Evolutionary conservation across 345 rosid genomes (phyloP).

Genomic region (Diplotaxis tenuifolia): DNA sequence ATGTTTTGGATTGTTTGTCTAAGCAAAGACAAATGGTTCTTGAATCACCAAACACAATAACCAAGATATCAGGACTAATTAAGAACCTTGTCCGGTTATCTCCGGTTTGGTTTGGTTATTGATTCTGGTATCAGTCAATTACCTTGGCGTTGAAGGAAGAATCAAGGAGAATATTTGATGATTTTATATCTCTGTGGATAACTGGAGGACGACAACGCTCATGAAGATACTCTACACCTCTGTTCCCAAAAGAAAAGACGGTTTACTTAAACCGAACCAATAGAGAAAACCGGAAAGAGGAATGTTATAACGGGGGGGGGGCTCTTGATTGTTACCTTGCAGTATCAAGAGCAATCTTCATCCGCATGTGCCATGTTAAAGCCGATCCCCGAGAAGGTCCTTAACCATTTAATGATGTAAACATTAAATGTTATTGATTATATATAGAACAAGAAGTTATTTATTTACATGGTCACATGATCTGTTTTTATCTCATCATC

Average conservation of each 20-base stretch:
- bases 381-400: constrained; percentile 87
- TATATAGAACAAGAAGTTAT: neutral
- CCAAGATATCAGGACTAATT: neutral
- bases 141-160: constrained; percentile 95
- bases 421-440: constrained; percentile 13
- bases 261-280: constrained; percentile 17
- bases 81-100: neutral
- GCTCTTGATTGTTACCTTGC: constrained; percentile 62
- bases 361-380: constrained; percentile 82
- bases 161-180: constrained; percentile 92
- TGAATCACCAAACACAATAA: constrained; percentile 8
- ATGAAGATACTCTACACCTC: constrained; percentile 94
- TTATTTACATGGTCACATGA: constrained; percentile 24
- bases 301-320: too few relatives aligned
- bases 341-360: constrained; percentile 89
- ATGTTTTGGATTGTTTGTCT: neutral
- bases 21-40: constrained; percentile 16
- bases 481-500: constrained; percentile 5
- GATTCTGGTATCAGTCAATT: neutral
- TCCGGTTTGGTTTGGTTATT: constrained; percentile 1
- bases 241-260: constrained; percentile 44
- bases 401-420: constrained; percentile 38
- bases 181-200: constrained; percentile 96
- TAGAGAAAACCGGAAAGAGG: constrained; percentile 8
- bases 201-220: constrained; percentile 86